A percentile compares a stretch with the other conserved stretches of the same genome.
These are phyloP conservation scores for Sclerotinia spermophila DNA, from an alignment of 2,329 filamentous ascomycete genomes.

Conservation along the genomic window DNA sequence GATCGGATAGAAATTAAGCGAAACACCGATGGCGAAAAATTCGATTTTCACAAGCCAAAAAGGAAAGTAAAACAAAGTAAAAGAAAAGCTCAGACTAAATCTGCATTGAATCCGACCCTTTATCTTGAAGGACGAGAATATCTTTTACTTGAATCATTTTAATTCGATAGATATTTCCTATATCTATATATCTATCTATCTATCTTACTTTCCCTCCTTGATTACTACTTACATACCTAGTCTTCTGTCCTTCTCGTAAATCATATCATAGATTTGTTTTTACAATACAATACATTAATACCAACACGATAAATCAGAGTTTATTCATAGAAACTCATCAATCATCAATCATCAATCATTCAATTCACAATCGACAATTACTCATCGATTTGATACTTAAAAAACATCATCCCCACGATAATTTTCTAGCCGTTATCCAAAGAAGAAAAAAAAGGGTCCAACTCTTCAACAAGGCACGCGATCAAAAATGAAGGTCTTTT, in stretches of 20 bases:
- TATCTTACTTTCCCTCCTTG: not conserved
- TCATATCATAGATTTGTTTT: not conserved
- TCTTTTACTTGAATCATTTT: too few relatives aligned
- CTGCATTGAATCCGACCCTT: not conserved
- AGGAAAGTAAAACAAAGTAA: not conserved
- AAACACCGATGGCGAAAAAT: conserved; percentile 1
- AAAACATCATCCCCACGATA: not conserved
- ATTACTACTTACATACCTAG: not conserved
- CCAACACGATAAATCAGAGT: not conserved
- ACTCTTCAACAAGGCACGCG: conserved; percentile 25
- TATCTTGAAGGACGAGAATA: too few relatives aligned
- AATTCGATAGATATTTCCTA: not conserved
- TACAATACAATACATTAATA: not conserved
- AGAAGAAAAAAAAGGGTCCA: not conserved
- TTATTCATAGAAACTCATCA: not conserved
- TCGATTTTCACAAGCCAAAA: conserved; percentile 15
- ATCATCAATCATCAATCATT: not conserved
- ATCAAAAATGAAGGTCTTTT: conserved; percentile 85
- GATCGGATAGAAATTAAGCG: not conserved
- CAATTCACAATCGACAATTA: not conserved
- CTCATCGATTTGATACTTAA: not conserved
- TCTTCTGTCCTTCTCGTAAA: too few relatives aligned
- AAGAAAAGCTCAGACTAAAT: not conserved
- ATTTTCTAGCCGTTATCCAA: not conserved
- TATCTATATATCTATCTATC: not conserved